These are phyloP conservation scores for Citrus hindsii DNA, from an alignment of 345 rosid species.

Conservation along the genomic window DNA sequence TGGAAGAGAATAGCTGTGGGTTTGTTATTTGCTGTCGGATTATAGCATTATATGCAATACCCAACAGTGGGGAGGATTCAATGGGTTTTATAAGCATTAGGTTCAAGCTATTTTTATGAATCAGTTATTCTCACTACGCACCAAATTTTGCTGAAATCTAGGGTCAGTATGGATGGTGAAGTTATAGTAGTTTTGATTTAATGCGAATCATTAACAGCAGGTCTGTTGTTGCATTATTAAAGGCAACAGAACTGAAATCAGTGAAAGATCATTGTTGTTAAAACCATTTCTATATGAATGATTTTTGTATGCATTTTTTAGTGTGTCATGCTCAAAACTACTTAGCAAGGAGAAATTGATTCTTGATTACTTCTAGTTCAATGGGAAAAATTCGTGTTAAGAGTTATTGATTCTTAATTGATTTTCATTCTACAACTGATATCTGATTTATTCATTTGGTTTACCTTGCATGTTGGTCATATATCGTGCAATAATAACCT, in stretches of 20 bases:
- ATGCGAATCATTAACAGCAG: background rate
- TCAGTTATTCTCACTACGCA: background rate
- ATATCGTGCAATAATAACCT: background rate
- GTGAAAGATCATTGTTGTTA: background rate
- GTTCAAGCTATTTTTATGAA: background rate
- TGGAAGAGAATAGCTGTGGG: background rate
- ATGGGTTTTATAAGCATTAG: background rate
- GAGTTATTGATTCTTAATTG: background rate
- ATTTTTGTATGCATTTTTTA: background rate
- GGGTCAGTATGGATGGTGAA: no score
- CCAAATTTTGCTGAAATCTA: background rate
- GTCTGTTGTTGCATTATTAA: background rate
- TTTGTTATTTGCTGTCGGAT: background rate
- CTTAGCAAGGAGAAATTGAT: background rate
- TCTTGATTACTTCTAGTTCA: background rate
- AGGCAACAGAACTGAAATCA: background rate
- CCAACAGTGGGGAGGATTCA: background rate
- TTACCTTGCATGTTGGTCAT: background rate
- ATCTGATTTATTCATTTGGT: background rate
- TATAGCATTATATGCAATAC: background rate
- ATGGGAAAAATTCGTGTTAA: background rate
- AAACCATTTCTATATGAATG: no score
- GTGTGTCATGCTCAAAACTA: background rate
- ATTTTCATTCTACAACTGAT: background rate
- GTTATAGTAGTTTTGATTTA: no score